Percentiles rank a stretch among this genome's conserved stretches.
Conservation (phyloP, 192 early-diverging fungal species). For the Mycoemilia scoparia region DNA sequence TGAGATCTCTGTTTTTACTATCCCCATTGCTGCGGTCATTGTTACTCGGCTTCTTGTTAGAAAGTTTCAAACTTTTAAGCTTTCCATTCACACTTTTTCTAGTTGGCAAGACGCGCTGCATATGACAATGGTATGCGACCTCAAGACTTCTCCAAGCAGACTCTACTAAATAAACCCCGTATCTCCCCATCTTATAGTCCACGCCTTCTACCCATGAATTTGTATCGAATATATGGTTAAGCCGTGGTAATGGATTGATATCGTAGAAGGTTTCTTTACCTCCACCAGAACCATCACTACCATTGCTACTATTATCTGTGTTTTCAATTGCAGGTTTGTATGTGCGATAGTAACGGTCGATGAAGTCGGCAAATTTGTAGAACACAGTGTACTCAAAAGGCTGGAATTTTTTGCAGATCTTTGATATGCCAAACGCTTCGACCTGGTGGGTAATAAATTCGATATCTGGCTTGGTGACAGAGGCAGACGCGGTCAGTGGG, state of each 20-base stretch:
- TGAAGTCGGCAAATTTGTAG: conserved; percentile 53
- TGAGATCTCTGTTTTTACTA: too few species aligned
- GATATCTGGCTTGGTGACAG: conserved; percentile 33
- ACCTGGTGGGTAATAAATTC: conserved; percentile 52
- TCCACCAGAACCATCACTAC: conserved; percentile 7
- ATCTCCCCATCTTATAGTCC: conserved; percentile 31
- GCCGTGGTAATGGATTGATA: conserved; percentile 7
- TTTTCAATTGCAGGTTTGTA: conserved; percentile 5
- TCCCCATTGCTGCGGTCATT: too few species aligned
- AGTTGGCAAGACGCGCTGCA: too few species aligned
- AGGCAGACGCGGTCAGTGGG: conserved; percentile 4
- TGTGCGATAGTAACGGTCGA: conserved; percentile 46
- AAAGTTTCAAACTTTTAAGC: too few species aligned
- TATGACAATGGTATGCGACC: too few species aligned
- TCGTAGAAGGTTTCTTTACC: too few species aligned
- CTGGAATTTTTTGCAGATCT: conserved; percentile 46
- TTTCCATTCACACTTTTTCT: too few species aligned
- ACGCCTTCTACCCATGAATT: conserved; percentile 30
- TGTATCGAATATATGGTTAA: conserved; percentile 16
- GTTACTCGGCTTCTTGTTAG: too few species aligned
- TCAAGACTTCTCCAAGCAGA: conserved; percentile 48
- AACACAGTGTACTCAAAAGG: conserved; percentile 49
- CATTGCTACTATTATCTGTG: not conserved
- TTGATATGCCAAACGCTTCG: conserved; percentile 42
- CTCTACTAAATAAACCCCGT: conserved; percentile 41